Conservation (phyloP, 495 filamentous ascomycete genomes). For the Stereocaulon alpinum region DNA sequence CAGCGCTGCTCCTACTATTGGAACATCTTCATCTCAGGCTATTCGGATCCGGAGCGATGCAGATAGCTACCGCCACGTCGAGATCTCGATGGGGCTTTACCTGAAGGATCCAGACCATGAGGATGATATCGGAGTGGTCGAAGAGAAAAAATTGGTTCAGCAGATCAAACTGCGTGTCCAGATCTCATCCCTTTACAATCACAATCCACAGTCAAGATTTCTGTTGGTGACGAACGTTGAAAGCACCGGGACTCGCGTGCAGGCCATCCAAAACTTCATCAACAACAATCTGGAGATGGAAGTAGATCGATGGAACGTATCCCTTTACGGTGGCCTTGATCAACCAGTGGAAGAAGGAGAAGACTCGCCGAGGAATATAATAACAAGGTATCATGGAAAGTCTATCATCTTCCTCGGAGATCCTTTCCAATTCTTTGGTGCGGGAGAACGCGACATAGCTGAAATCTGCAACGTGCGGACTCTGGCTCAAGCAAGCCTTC, state of each 20-base stretch:
- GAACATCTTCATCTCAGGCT: not conserved
- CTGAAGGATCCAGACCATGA: not conserved
- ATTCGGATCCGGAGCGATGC: not conserved
- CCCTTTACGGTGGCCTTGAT: not conserved
- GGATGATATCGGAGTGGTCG: not conserved
- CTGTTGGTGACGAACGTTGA: not conserved
- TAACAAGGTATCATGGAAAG: not conserved
- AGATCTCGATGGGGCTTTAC: not conserved
- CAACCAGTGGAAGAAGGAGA: not conserved
- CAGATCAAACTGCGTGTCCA: not conserved
- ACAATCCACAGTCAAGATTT: slow-evolving; percentile 1
- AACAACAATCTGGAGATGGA: not conserved
- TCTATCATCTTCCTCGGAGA: not conserved
- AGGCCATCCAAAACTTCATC: not conserved
- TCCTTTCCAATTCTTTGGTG: not conserved
- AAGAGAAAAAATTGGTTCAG: not conserved
- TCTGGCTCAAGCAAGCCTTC: not conserved
- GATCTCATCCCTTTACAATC: not conserved
- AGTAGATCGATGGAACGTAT: not conserved
- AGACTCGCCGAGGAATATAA: not conserved
- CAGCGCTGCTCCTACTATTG: not conserved
- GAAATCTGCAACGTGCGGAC: not conserved
- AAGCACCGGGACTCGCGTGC: not conserved
- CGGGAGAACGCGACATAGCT: not conserved
- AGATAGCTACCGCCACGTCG: not conserved